Base-by-base conservation (phyloP, 2,329 filamentous ascomycete species). In the Fonsecaea pedrosoi region DNA sequence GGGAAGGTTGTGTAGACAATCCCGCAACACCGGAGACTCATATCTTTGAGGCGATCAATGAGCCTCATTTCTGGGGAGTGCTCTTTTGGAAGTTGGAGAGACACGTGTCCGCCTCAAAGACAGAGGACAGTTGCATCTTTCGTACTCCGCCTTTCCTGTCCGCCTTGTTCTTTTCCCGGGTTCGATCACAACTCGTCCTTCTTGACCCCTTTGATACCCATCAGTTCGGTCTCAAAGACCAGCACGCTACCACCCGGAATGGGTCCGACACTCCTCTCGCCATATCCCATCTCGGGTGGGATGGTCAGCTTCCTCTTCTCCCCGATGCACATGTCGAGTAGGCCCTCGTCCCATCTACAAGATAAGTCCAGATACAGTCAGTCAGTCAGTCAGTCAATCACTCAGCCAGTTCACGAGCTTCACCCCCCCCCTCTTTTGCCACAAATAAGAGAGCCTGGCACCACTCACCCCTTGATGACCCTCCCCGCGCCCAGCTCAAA, bases 291-390 rank as follows among this genome's bases (percentile, higher is more conserved):
- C 76, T 89, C 87, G 21, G 94, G 92, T n/a, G 93, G 92, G 64
- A 99, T 95, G 21, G 90, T 97, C 78, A 99, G 82, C 63, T 87
- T 94, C 73, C 90, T 87, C 84, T 94, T 94, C 84, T 98, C 94
- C 69, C 95, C 94, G 73, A 96, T 90, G 81, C 95, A 98, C 94
- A 98, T 97, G 76, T 92, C 92, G 62, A 95, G 74, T 45, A 98
- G 85, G 58, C 94, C 94, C 77, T 96, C 81, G 74, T 98, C 94
- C 94, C 94, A 97, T 76, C 68, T 68, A 9, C 1, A 25, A 54
- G 4, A 10, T 67, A 10, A 54, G 32, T 38, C 3, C 54, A 15
- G 6, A n/a, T 2, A n/a, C 12, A 10, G 9, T 56, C 32, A 18
- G n/a, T n/a, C 38, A 45, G 18, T 57, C n/a, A 34, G 13, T 32